phyloP scores from a whole-genome alignment of 352 stramenopile genomes.

The Plasmopara halstedii region DNA sequence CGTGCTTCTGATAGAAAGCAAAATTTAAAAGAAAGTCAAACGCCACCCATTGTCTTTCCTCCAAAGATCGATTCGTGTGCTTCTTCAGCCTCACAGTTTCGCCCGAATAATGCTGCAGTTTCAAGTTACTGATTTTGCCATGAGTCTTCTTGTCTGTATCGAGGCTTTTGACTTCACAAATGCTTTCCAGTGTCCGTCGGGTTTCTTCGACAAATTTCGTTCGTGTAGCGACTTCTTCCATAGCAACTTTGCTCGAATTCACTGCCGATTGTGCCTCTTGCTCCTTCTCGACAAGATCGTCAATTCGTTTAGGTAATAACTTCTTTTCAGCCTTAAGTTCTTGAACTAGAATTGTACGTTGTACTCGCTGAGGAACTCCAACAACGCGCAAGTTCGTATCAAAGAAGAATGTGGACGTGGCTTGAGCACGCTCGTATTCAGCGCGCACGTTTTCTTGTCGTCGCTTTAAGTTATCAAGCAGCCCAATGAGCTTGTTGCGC shows the following conservation, averaged over 20 bases:
- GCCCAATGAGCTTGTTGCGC: conserved; percentile 15
- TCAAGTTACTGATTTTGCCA: background rate
- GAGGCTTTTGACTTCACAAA: conserved; percentile 9
- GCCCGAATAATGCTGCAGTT: conserved; percentile 10
- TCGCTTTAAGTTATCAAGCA: conserved; percentile 22
- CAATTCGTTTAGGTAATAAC: conserved; percentile 15
- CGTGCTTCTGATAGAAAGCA: conserved; percentile 60
- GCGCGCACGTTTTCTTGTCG: conserved; percentile 25
- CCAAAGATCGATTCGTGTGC: conserved; percentile 29
- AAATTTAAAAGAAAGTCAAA: conserved; percentile 60
- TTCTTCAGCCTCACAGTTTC: conserved; percentile 44
- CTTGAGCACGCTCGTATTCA: conserved; percentile 28
- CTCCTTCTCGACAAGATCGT: conserved; percentile 23
- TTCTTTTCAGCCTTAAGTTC: conserved; percentile 30
- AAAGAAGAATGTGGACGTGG: conserved; percentile 41
- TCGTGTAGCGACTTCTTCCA: conserved; percentile 30
- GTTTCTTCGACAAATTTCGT: conserved; percentile 39
- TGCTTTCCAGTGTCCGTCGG: conserved; percentile 17
- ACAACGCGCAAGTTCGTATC: conserved; percentile 50
- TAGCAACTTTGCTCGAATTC: conserved; percentile 11
- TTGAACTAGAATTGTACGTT: conserved; percentile 32
- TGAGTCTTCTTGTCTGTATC: background rate
- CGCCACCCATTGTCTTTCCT: conserved; percentile 63
- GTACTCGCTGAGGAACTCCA: conserved; percentile 43
- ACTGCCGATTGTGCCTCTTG: conserved; percentile 7